Conservation (phyloP, 2,329 filamentous ascomycete species). For the Aureobasidium subglaciale region DNA sequence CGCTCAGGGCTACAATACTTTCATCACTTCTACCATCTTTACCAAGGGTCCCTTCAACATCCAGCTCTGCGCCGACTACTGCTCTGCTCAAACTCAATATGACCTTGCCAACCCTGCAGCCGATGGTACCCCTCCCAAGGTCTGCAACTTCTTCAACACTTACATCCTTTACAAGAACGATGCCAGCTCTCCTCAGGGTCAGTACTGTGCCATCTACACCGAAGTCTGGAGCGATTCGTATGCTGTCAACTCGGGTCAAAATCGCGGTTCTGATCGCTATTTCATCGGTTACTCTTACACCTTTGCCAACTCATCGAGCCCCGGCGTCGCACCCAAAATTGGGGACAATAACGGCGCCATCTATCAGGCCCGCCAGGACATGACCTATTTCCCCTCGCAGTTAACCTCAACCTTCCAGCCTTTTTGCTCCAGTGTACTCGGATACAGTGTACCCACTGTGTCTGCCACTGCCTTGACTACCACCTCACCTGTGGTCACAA, state of each 20-base stretch:
- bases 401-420: slow-evolving; percentile 14
- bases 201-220: slow-evolving; percentile 17
- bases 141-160: background rate
- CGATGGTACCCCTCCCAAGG: slow-evolving; percentile 4
- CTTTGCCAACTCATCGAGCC: slow-evolving; percentile 13
- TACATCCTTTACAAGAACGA: background rate
- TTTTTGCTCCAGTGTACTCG: slow-evolving; percentile 16
- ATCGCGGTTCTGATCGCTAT: slow-evolving; percentile 15
- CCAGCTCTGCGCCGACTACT: slow-evolving; percentile 19
- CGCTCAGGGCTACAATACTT: no score
- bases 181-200: slow-evolving; percentile 14
- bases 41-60: background rate
- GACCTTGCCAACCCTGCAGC: slow-evolving; percentile 16
- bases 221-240: slow-evolving; percentile 15
- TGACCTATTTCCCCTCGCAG: slow-evolving; percentile 8
- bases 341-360: slow-evolving; percentile 14
- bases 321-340: background rate
- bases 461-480: no score
- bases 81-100: slow-evolving; percentile 18
- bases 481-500: no score
- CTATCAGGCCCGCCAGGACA: slow-evolving; percentile 17
- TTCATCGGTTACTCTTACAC: slow-evolving; percentile 15
- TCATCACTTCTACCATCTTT: background rate
- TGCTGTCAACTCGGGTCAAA: slow-evolving; percentile 18
- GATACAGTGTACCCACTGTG: slow-evolving; percentile 10